Conservation (phyloP, 148 eudicot genomes). For the Rhododendron vialii region DNA sequence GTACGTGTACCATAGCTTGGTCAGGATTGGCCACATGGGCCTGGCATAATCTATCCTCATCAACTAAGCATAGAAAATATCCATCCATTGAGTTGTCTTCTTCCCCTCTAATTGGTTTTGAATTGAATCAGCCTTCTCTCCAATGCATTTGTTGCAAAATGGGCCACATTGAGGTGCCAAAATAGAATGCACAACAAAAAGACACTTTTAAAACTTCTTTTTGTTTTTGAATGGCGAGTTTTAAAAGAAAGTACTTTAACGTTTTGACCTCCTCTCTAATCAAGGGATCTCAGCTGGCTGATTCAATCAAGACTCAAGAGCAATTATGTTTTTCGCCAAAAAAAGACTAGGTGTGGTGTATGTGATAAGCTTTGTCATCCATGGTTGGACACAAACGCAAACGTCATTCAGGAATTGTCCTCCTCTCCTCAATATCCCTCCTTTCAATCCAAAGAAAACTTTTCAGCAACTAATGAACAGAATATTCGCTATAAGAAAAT, state of each 20-base stretch:
- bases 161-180: conserved; percentile 1
- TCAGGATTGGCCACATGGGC: background rate
- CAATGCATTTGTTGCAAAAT: background rate
- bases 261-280: background rate
- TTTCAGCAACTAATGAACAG: background rate
- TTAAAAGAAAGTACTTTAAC: background rate
- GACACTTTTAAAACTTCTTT: background rate
- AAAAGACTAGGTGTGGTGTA: background rate
- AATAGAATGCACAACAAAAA: background rate
- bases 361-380: background rate
- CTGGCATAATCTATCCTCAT: background rate
- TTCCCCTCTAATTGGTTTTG: background rate
- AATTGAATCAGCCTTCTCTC: background rate
- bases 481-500: background rate
- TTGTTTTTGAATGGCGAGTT: no score
- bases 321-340: background rate
- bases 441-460: background rate
- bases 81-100: background rate
- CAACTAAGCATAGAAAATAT: background rate
- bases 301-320: background rate
- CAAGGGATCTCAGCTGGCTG: background rate
- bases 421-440: background rate
- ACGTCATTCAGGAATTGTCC: background rate
- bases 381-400: background rate
- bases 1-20: background rate